phyloP scores from a whole-genome alignment of 23 red algal genomes.

The Gracilaria gracilis region DNA sequence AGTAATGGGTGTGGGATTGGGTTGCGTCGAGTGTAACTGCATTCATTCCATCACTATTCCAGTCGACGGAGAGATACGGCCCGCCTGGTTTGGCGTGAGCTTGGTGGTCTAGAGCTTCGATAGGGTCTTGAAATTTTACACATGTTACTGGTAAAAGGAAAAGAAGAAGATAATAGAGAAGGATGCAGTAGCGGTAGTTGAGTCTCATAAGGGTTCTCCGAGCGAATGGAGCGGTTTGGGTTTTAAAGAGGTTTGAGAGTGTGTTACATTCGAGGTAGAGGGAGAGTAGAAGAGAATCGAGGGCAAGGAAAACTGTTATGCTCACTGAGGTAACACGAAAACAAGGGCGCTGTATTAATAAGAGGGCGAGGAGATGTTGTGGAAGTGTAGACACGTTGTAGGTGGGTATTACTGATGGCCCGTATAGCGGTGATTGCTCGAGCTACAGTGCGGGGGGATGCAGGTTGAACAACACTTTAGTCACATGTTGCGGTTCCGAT shows the following conservation, averaged over 20 bases:
- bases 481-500: neutral
- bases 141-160: slow-evolving; percentile 1
- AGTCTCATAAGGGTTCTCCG: slow-evolving; percentile 10
- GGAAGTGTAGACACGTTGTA: neutral
- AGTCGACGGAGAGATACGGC: slow-evolving; percentile 56
- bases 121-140: slow-evolving; percentile 22
- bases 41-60: slow-evolving; percentile 60
- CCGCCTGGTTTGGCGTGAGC: slow-evolving; percentile 72
- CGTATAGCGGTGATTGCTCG: no score
- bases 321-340: no score
- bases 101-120: slow-evolving; percentile 62
- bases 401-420: no score
- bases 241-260: neutral
- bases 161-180: slow-evolving; percentile 36
- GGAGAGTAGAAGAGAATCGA: neutral
- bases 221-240: neutral
- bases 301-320: neutral
- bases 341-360: no score
- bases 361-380: no score
- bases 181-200: slow-evolving; percentile 4
- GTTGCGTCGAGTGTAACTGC: slow-evolving; percentile 66
- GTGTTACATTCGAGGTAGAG: neutral
- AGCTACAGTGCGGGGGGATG: no score
- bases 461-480: neutral
- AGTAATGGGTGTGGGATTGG: slow-evolving; percentile 74